Evolutionary conservation across 1,284 basidiomycete species (phyloP).

Genomic region (Bondarzewia mesenterica): DNA sequence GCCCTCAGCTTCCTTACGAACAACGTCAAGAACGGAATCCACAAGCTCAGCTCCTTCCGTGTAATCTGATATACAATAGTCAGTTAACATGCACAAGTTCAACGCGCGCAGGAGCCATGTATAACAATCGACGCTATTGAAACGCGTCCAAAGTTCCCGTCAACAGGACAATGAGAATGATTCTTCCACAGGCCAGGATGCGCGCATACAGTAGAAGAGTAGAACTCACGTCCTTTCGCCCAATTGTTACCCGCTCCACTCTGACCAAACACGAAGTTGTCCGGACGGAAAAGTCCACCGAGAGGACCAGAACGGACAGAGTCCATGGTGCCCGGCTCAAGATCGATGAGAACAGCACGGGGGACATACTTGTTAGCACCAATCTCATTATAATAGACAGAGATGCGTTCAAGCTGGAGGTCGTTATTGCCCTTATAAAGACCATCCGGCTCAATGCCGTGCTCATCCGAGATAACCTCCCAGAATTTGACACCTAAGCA

Average conservation of each 20-base stretch:
- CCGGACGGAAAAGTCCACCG: conserved; percentile 86
- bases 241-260: conserved; percentile 95
- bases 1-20: conserved; percentile 85
- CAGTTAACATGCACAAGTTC: conserved; percentile 10
- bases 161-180: not conserved
- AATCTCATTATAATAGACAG: conserved; percentile 92
- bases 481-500: conserved; percentile 91
- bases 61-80: conserved; percentile 51
- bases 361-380: conserved; percentile 93
- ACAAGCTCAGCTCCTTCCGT: conserved; percentile 96
- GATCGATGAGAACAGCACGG: conserved; percentile 89
- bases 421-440: conserved; percentile 90
- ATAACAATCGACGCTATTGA: not conserved
- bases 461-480: conserved; percentile 97
- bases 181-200: no score
- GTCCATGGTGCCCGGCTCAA: conserved; percentile 98
- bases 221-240: conserved; percentile 90
- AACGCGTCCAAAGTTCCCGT: not conserved
- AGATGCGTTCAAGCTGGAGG: conserved; percentile 95
- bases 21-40: conserved; percentile 85
- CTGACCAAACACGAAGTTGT: conserved; percentile 90
- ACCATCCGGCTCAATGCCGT: conserved; percentile 91
- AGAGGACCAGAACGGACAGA: conserved; percentile 82
- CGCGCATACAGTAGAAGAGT: no score
- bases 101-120: conserved; percentile 38